Evolutionary conservation across 2,329 filamentous ascomycete genomes (phyloP), one percentile per base, ranked within the genome.

Genomic region (Orbilia ellipsospora): DNA sequence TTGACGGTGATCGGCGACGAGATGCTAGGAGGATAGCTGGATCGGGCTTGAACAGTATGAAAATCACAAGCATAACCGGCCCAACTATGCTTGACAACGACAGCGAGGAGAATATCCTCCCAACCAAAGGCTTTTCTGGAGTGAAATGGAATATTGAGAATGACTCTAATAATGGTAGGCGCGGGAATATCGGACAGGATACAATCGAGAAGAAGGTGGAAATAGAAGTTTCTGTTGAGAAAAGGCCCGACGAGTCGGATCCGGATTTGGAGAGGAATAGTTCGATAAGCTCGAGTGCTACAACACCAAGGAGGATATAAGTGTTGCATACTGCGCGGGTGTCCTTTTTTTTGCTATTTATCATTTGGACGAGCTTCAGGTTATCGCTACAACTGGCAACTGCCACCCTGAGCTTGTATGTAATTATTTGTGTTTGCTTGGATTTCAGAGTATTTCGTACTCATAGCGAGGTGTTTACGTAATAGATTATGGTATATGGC

Each of bases 81-180:
- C 63, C 64, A 4, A 74, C 63, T 1, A 60, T 64, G 26, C 50
- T 64, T 28, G 48, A 63, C 20, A 74, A 67, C 23, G 70, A 68
- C n/a, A 74, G 70, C 12, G 70, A 74, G 15, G 70, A 74, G 63
- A 74, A 74, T 45, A 74, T 74, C 48, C 18, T 74, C 8, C 63
- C 70, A 4, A 8, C 68, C 8, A 63, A 68, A 44, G 63, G 70
- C 18, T 23, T 20, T 40, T n/a, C 5, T 10, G 26, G 16, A 16
- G 36, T 44, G 15, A 36, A 50, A 16, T 74, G 70, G 70, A 51
- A 67, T n/a, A 31, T 51, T 36, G 44, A 42, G 2, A 55, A 16
- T n/a, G 51, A 42, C n/a, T 67, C 63, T 26, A 42, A 48, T 28
- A 63, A 68, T 12, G 56, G 63, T 16, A 54, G 28, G 20, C 28